phyloP scores from a whole-genome alignment of 2,329 filamentous ascomycete genomes.

The Sporothrix euskadiensis region DNA sequence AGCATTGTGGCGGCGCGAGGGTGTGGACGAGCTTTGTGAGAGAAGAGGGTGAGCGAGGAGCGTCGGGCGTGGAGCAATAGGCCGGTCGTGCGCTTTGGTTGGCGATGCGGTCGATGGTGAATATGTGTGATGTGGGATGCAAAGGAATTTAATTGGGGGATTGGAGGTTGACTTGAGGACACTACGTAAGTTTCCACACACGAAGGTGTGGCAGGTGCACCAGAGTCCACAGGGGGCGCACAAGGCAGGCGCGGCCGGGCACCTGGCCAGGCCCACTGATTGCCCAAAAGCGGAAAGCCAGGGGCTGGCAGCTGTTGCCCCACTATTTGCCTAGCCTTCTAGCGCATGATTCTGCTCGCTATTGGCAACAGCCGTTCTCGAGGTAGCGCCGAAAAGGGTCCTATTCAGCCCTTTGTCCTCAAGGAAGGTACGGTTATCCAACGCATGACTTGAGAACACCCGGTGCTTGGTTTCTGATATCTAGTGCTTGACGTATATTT shows the following conservation, averaged over 20 bases:
- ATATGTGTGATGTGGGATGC: slow-evolving; percentile 2
- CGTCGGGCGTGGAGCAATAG: background rate
- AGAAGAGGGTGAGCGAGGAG: too few relatives aligned
- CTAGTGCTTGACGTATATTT: background rate
- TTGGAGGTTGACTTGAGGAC: slow-evolving; percentile 15
- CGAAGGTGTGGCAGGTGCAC: background rate
- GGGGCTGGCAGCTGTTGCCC: slow-evolving; percentile 22
- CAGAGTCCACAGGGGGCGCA: background rate
- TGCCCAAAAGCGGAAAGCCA: slow-evolving; percentile 23
- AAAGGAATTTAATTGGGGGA: background rate
- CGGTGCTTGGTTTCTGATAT: too few relatives aligned
- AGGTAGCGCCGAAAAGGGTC: background rate
- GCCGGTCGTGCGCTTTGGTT: background rate
- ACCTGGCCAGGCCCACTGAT: background rate
- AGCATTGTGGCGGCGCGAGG: slow-evolving; percentile 64
- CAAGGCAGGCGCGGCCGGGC: slow-evolving; percentile 18
- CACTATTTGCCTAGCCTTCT: slow-evolving; percentile 20
- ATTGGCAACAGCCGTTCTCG: background rate
- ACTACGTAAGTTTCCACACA: slow-evolving; percentile 22
- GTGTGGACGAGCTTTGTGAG: background rate
- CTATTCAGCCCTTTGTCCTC: background rate
- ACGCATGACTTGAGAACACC: background rate
- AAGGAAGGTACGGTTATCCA: background rate
- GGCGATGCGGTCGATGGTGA: background rate
- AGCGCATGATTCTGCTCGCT: background rate